phyloP scores from a whole-genome alignment of 148 eudicot genomes.

The Rheum nobile region DNA sequence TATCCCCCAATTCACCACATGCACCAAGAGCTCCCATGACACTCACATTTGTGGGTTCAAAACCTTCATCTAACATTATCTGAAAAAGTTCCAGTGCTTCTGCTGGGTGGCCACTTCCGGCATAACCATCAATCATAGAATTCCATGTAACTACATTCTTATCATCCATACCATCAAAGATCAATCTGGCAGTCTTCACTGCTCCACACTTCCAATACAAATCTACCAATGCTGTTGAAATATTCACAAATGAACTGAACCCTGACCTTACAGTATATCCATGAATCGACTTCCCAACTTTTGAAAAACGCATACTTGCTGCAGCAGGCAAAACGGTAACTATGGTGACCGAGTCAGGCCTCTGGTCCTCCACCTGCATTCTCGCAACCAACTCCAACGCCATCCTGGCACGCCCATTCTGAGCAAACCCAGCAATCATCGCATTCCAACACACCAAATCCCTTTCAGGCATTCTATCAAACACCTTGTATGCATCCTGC shows the following conservation, averaged over 20 bases:
- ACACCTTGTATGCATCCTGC: conserved; percentile 64
- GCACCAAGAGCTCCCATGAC: conserved; percentile 69
- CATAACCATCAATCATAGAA: conserved; percentile 72
- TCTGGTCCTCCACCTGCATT: conserved; percentile 49
- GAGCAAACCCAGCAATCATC: conserved; percentile 53
- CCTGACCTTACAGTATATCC: conserved; percentile 50
- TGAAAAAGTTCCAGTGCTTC: conserved; percentile 57
- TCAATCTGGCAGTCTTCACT: conserved; percentile 34
- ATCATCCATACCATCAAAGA: conserved; percentile 44
- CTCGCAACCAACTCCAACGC: conserved; percentile 43
- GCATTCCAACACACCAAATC: conserved; percentile 83
- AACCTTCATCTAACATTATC: conserved; percentile 52
- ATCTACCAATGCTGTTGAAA: conserved; percentile 60
- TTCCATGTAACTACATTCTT: conserved; percentile 81
- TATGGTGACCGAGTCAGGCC: conserved; percentile 49
- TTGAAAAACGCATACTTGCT: conserved; percentile 33
- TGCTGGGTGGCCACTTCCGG: conserved; percentile 39
- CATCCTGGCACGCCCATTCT: conserved; percentile 53
- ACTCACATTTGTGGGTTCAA: conserved; percentile 62
- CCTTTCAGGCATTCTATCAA: conserved; percentile 64
- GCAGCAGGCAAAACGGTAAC: conserved; percentile 53
- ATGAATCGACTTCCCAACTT: conserved; percentile 46
- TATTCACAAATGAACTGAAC: conserved; percentile 46
- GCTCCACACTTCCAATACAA: conserved; percentile 72
- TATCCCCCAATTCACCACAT: conserved; percentile 54